phyloP scores from a whole-genome alignment of 1,284 basidiomycete genomes.

The Moesziomyces aphidis region DNA sequence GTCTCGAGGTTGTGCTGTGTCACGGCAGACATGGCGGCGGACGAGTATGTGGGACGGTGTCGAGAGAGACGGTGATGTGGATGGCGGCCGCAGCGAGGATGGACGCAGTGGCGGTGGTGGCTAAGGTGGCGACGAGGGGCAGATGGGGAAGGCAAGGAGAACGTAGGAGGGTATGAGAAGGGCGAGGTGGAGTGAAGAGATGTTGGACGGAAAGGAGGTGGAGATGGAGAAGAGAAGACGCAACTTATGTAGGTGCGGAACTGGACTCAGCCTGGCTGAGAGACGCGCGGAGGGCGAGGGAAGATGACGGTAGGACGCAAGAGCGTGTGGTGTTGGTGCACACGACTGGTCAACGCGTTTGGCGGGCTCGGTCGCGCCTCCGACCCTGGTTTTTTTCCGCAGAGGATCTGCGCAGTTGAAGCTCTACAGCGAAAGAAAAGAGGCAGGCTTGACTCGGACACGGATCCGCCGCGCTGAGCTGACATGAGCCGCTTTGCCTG shows the following conservation, averaged over 20 bases:
- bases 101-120: constrained; percentile 7
- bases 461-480: constrained; percentile 28
- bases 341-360: constrained; percentile 23
- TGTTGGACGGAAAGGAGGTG: constrained; percentile 24
- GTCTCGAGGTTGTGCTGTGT: constrained; percentile 56
- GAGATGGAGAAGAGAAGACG: constrained; percentile 10
- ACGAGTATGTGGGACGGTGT: neutral
- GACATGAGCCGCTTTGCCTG: constrained; percentile 17
- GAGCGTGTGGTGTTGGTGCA: constrained; percentile 33
- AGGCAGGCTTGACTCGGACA: no score
- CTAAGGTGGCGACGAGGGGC: neutral
- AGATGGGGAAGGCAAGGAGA: constrained; percentile 8
- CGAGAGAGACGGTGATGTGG: constrained; percentile 7
- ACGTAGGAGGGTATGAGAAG: constrained; percentile 2
- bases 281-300: constrained; percentile 19
- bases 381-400: neutral
- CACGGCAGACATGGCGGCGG: constrained; percentile 44
- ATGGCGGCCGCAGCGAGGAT: constrained; percentile 4
- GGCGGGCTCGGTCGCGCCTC: neutral
- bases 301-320: constrained; percentile 19
- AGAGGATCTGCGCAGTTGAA: neutral
- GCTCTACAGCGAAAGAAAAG: no score
- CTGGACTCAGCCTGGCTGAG: neutral
- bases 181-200: constrained; percentile 2
- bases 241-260: constrained; percentile 34